These are phyloP conservation scores for Thymus mandschuricus DNA, from an alignment of 257 asterid genomes.

Conservation along the genomic window DNA sequence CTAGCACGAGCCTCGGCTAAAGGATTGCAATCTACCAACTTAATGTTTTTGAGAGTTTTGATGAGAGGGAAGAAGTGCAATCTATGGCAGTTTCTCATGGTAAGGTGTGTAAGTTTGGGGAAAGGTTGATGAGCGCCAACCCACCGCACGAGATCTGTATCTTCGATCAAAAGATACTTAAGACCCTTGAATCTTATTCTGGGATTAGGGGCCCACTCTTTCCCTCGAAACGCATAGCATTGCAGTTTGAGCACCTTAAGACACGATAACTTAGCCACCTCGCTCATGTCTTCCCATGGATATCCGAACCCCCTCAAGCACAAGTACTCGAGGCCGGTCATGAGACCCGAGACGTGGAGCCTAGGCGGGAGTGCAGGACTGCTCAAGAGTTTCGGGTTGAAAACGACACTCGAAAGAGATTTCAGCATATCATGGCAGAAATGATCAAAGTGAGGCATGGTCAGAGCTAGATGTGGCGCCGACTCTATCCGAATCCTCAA, in stretches of 20 bases:
- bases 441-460: neutral
- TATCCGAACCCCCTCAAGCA: too few relatives aligned
- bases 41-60: neutral
- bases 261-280: too few relatives aligned
- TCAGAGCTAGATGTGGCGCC: neutral
- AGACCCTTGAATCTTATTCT: neutral
- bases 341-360: neutral
- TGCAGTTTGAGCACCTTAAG: too few relatives aligned
- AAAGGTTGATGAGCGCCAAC: neutral
- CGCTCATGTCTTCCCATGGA: too few relatives aligned
- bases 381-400: neutral
- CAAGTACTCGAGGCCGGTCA: neutral
- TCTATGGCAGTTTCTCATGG: conserved; percentile 22
- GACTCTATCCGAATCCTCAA: neutral
- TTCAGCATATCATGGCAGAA: neutral
- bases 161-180: neutral
- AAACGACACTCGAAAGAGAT: neutral
- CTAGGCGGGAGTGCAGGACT: neutral
- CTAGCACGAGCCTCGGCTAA: neutral
- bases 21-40: conserved; percentile 26
- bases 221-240: too few relatives aligned
- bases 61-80: neutral
- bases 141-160: neutral
- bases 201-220: too few relatives aligned
- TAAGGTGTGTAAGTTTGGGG: neutral